Conservation (phyloP, 1,284 basidiomycete genomes). For the Salmacisia buchloeana region DNA sequence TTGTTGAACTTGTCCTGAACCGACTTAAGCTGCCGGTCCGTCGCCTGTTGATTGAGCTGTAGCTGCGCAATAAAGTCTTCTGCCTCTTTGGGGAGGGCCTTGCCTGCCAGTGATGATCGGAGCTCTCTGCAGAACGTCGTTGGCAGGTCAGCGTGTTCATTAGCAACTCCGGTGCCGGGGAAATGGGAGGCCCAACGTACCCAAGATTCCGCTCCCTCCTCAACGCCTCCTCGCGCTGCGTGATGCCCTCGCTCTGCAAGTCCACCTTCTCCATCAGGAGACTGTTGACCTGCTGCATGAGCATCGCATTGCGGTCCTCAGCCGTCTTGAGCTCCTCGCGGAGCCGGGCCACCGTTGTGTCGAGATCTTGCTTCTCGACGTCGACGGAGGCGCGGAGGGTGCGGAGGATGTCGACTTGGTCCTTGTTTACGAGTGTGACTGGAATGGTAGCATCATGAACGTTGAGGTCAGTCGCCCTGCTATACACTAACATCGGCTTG, state of each 20-base stretch:
- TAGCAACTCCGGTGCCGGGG: not conserved
- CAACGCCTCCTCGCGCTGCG: slow-evolving; percentile 36
- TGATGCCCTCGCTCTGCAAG: slow-evolving; percentile 59
- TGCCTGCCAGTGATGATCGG: slow-evolving; percentile 67
- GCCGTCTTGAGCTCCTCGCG: slow-evolving; percentile 67
- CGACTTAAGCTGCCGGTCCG: slow-evolving; percentile 68
- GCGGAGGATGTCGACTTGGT: slow-evolving; percentile 60
- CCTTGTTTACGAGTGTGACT: slow-evolving; percentile 53
- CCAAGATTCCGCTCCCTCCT: slow-evolving; percentile 27
- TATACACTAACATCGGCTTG: not conserved
- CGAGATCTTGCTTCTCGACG: slow-evolving; percentile 73
- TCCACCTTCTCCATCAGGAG: slow-evolving; percentile 85
- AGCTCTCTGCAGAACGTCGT: slow-evolving; percentile 51
- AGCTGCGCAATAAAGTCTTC: slow-evolving; percentile 68
- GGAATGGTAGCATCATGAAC: slow-evolving; percentile 52
- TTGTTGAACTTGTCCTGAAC: slow-evolving; percentile 73
- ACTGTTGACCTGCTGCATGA: slow-evolving; percentile 62
- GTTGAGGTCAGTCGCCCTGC: slow-evolving; percentile 5
- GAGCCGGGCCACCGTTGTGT: slow-evolving; percentile 63
- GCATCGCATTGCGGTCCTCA: slow-evolving; percentile 78
- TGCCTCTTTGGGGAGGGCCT: slow-evolving; percentile 71
- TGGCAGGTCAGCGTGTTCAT: not conserved
- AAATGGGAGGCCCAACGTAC: slow-evolving; percentile 17
- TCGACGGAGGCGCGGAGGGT: slow-evolving; percentile 79
- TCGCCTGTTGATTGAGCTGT: slow-evolving; percentile 68